A percentile compares a stretch with the other conserved stretches of the same genome.
These are phyloP conservation scores for Colletotrichum spinosum DNA, from an alignment of 2,329 filamentous ascomycete species.

Conservation along the genomic window DNA sequence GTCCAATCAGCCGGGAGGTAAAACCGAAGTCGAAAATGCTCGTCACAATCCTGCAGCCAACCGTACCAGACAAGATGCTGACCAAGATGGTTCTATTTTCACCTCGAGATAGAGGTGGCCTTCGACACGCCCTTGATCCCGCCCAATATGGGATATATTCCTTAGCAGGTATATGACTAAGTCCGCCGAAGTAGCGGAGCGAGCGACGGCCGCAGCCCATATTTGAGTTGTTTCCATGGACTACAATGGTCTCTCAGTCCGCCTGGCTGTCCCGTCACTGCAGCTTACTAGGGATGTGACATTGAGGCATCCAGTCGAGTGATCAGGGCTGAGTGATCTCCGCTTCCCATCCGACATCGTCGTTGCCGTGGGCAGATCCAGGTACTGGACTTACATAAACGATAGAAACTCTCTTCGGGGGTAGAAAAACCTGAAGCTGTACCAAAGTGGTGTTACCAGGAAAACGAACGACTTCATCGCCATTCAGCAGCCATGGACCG, in stretches of 20 bases:
- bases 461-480: not conserved
- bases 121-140: not conserved
- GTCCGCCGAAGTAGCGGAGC: too few species aligned
- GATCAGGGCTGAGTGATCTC: not conserved
- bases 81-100: conserved; percentile 38
- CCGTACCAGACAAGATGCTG: conserved; percentile 17
- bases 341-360: not conserved
- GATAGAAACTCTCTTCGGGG: conserved; percentile 10
- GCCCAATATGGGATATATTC: not conserved
- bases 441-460: too few species aligned
- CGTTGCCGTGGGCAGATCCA: too few species aligned
- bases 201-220: too few species aligned
- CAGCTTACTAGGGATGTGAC: conserved; percentile 14
- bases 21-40: conserved; percentile 6
- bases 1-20: conserved; percentile 25
- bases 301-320: conserved; percentile 26
- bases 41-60: conserved; percentile 16
- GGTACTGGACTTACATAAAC: conserved; percentile 32
- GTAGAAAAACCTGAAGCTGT: not conserved
- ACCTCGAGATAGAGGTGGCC: not conserved
- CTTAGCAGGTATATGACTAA: conserved; percentile 1
- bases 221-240: too few species aligned
- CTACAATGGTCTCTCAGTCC: not conserved
- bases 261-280: conserved; percentile 2
- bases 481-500: conserved; percentile 13